phyloP scores from a whole-genome alignment of 352 stramenopile genomes.

The Globisporangium heterothallicum region DNA sequence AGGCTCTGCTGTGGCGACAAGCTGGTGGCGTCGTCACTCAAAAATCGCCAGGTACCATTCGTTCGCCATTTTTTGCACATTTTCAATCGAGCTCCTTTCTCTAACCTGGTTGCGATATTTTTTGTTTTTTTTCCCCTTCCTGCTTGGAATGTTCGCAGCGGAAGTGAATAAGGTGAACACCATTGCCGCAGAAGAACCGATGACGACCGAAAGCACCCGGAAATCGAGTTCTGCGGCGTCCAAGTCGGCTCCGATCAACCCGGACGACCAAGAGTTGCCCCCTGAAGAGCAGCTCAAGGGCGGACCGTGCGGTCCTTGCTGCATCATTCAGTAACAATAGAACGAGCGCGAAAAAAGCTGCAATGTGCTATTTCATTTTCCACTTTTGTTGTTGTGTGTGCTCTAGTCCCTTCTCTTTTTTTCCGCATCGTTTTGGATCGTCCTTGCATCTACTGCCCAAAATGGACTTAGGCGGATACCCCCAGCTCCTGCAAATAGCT shows the following conservation, averaged over 20 bases:
- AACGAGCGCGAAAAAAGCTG: slow-evolving; percentile 11
- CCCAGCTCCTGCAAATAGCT: slow-evolving; percentile 75
- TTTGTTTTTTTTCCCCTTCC: not conserved
- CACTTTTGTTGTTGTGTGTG: not conserved
- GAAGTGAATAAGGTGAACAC: slow-evolving; percentile 23
- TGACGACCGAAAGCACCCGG: not conserved
- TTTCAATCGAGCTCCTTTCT: too few relatives aligned
- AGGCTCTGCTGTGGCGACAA: slow-evolving; percentile 81
- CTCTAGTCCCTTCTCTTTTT: not conserved
- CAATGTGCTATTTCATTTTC: slow-evolving; percentile 1
- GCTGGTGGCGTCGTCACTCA: slow-evolving; percentile 72
- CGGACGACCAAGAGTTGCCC: slow-evolving; percentile 11
- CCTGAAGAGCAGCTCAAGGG: slow-evolving; percentile 22
- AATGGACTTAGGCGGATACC: slow-evolving; percentile 19
- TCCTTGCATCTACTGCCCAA: too few relatives aligned
- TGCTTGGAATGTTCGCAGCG: slow-evolving; percentile 6
- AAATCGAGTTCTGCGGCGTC: slow-evolving; percentile 1
- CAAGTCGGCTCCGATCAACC: slow-evolving; percentile 12
- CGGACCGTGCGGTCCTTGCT: slow-evolving; percentile 53
- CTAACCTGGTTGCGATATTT: too few relatives aligned
- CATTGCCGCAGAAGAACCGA: slow-evolving; percentile 9
- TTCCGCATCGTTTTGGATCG: not conserved
- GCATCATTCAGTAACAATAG: slow-evolving; percentile 68
- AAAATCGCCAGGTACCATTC: slow-evolving; percentile 62
- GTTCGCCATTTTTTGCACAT: too few relatives aligned